phyloP scores from a whole-genome alignment of 2,329 filamentous ascomycete genomes.

The Sclerotiophoma versabilis region DNA sequence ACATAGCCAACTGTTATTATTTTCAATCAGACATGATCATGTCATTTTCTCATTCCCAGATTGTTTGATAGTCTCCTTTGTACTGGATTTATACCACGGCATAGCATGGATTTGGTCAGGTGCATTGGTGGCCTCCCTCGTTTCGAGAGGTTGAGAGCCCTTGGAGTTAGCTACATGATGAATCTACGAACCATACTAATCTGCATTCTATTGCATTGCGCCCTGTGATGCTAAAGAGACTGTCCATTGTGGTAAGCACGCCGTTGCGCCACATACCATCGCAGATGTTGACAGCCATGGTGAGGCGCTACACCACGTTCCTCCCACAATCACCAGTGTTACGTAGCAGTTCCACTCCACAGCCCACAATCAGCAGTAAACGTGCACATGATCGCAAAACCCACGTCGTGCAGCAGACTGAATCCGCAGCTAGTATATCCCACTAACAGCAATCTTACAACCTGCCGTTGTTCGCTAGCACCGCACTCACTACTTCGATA shows the following conservation, averaged over 20 bases:
- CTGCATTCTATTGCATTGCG: neutral
- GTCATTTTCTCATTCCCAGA: neutral
- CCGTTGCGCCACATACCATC: neutral
- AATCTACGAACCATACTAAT: slow-evolving; percentile 14
- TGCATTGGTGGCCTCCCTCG: slow-evolving; percentile 12
- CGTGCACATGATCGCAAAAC: neutral
- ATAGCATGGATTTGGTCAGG: slow-evolving; percentile 4
- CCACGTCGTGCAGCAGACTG: neutral
- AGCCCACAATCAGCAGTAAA: slow-evolving; percentile 1
- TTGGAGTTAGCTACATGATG: slow-evolving; percentile 2
- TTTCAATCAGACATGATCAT: neutral
- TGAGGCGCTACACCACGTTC: slow-evolving; percentile 6
- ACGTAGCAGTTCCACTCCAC: neutral
- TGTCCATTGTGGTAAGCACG: neutral
- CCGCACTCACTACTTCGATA: neutral
- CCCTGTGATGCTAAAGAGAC: neutral
- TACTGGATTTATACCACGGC: neutral
- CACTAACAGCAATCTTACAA: neutral
- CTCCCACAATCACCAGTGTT: neutral
- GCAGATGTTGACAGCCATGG: neutral
- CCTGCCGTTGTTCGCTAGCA: neutral
- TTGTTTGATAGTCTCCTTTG: neutral
- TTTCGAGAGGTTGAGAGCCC: slow-evolving; percentile 3
- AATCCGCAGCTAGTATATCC: neutral
- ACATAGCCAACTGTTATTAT: slow-evolving; percentile 24